Conservation (phyloP, 257 asterid genomes). For the Avicennia marina region DNA sequence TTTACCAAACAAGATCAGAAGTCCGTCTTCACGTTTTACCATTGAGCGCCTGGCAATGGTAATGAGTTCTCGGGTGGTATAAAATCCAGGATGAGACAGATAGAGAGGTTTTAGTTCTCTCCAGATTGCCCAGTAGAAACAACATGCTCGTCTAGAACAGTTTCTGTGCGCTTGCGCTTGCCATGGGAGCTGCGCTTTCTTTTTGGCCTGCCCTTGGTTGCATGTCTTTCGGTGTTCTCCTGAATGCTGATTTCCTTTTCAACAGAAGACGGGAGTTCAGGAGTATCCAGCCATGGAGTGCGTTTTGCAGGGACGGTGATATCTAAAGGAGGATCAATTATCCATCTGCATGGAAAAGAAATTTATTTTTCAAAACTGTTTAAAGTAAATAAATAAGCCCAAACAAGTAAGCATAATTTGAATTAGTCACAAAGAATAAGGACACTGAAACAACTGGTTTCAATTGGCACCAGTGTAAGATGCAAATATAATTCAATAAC, state of each 20-base stretch:
- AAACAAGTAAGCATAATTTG: no score
- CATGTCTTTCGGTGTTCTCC: conserved; percentile 36
- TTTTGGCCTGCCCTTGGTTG: conserved; percentile 45
- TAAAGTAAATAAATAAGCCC: no score
- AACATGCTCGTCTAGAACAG: conserved; percentile 38
- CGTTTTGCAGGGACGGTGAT: conserved; percentile 81
- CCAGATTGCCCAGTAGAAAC: conserved; percentile 33
- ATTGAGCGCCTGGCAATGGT: no score
- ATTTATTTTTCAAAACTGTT: no score
- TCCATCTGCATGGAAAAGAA: conserved; percentile 53
- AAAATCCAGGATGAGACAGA: background rate
- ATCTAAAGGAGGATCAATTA: conserved; percentile 74
- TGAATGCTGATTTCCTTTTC: conserved; percentile 39
- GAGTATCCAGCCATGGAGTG: conserved; percentile 95
- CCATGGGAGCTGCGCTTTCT: conserved; percentile 60
- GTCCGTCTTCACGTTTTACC: no score
- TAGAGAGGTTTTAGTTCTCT: conserved; percentile 30
- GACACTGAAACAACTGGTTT: no score
- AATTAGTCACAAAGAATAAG: no score
- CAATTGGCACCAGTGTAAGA: background rate
- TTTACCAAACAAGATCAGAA: no score
- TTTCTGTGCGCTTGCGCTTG: conserved; percentile 54
- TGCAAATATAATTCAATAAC: no score
- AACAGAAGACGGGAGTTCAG: conserved; percentile 50
- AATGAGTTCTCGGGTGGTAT: conserved; percentile 8